Evolutionary conservation across 2,329 filamentous ascomycete species (phyloP), one percentile per base, ranked within the genome.

Genomic region (Ceratocystis albifundus): DNA sequence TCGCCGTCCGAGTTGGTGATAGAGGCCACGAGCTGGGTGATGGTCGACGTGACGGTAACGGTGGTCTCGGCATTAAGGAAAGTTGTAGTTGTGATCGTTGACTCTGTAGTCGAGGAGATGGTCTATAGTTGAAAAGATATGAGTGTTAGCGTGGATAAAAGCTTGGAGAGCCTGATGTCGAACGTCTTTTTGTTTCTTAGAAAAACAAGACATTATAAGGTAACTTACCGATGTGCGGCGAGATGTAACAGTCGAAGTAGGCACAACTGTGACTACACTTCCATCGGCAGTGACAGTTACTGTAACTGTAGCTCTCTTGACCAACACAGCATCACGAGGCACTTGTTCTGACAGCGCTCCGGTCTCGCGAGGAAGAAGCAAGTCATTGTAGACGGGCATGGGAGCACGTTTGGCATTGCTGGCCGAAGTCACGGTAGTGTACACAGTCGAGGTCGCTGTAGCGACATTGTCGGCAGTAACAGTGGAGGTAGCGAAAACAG

Each of bases 11-110:
- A 75, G n/a, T 76, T 77, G 15, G 48, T 65, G 15, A 68, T 69
- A 17, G 66, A 69, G n/a, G 66, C 46, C 59, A 71, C 63, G 45
- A 65, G 53, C 41, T 66, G 59, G 50, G 72, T 71, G 53, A 76
- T 71, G 17, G 74, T 77, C 68, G 74, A 75, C 12, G 77, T 78
- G 25, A 71, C 68, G 30, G 76, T 77, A 28, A 73, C 55, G 5
- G 76, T 79, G 55, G 75, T 74, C 67, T 71, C 74, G 66, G 77
- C 76, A 68, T 74, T 75, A 53, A 67, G 66, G 67, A 64, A 71
- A 4, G 48, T 65, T 17, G 68, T 69, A 17, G 66, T 69, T n/a
- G 67, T 50, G 59, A 71, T 67, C 53, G 66, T 62, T 10, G 70
- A 70, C 45, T 74, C 75, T 20, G 71, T 66, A 66, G 71, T 72